Evolutionary conservation across 176 grass and related monocot species (phyloP).

Genomic region (Olyra latifolia): DNA sequence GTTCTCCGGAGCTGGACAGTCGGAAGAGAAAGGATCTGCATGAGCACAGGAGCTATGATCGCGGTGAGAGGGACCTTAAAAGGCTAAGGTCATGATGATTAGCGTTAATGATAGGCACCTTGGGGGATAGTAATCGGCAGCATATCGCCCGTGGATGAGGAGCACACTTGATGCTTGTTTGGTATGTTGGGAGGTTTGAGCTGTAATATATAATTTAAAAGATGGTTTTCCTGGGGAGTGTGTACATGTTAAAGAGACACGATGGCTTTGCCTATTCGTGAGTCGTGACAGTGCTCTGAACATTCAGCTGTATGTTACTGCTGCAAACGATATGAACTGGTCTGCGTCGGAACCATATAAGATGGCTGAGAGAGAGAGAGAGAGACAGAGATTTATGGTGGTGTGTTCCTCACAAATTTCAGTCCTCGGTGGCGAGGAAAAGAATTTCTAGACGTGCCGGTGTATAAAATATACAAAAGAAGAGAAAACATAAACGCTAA

Average conservation of each 20-base stretch:
- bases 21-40: slow-evolving; percentile 52
- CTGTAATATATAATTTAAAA: slow-evolving; percentile 2
- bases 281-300: neutral
- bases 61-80: slow-evolving; percentile 49
- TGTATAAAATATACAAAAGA: too few relatives aligned
- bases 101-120: neutral
- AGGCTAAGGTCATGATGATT: slow-evolving; percentile 35
- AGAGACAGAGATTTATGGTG: neutral
- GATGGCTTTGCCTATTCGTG: neutral
- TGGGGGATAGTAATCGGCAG: neutral
- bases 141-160: neutral
- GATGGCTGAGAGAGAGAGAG: neutral
- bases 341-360: neutral
- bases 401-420: too few relatives aligned
- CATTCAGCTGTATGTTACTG: neutral
- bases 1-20: slow-evolving; percentile 29
- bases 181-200: neutral
- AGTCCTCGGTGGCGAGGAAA: too few relatives aligned
- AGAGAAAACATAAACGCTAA: too few relatives aligned
- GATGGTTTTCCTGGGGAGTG: neutral
- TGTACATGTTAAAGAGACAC: slow-evolving; percentile 14
- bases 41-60: slow-evolving; percentile 30
- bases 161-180: slow-evolving; percentile 11
- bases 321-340: neutral
- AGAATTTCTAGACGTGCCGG: too few relatives aligned